These are phyloP conservation scores for Striga asiatica DNA, from an alignment of 257 asterid genomes.

Conservation along the genomic window DNA sequence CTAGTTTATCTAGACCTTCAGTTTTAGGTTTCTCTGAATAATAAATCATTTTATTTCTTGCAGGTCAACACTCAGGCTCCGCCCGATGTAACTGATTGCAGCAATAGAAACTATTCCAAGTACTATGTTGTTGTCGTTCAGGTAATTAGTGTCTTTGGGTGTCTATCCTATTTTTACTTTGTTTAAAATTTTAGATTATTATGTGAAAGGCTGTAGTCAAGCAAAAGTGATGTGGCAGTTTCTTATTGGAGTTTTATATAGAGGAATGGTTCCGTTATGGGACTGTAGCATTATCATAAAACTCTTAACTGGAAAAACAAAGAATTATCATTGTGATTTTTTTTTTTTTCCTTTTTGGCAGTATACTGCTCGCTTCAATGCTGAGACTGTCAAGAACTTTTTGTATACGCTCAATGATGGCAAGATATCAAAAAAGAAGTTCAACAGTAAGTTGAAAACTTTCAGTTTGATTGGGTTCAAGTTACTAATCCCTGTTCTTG, in stretches of 20 bases:
- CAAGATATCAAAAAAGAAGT: constrained; percentile 76
- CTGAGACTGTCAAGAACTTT: constrained; percentile 76
- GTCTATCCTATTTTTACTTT: no score
- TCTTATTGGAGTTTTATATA: no score
- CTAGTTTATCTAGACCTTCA: constrained; percentile 6
- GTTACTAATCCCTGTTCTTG: constrained; percentile 1
- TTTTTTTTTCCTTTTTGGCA: constrained; percentile 16
- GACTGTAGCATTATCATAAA: no score
- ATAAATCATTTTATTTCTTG: constrained; percentile 10
- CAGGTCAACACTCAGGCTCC: constrained; percentile 96
- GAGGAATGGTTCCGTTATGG: no score
- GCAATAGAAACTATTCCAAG: constrained; percentile 68
- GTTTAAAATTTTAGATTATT: no score
- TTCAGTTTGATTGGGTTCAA: constrained; percentile 1
- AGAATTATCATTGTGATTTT: no score
- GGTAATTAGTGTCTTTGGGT: constrained; percentile 28
- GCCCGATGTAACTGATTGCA: constrained; percentile 61
- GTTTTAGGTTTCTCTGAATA: not conserved
- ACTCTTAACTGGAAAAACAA: no score
- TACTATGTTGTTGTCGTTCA: constrained; percentile 78
- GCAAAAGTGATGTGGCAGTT: no score
- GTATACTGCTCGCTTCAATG: constrained; percentile 89
- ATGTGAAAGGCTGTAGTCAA: no score
- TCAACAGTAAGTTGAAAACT: constrained; percentile 55
- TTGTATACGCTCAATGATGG: constrained; percentile 62